phyloP scores from a whole-genome alignment of 2,329 filamentous ascomycete species.

The Botrytis tulipae region DNA sequence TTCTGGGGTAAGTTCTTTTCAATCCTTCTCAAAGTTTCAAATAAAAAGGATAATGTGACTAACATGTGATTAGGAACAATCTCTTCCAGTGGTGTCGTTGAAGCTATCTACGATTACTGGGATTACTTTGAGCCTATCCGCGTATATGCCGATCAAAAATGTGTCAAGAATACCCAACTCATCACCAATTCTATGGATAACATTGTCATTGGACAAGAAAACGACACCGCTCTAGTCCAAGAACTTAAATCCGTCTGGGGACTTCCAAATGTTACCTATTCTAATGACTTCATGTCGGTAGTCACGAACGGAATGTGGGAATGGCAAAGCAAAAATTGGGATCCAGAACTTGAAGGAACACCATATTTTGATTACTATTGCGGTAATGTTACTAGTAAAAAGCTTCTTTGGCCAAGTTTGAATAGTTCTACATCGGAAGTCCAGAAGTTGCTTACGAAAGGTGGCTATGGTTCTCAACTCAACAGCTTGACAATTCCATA shows the following conservation, averaged over 20 bases:
- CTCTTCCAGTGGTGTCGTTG: conserved; percentile 75
- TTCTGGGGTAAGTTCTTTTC: conserved; percentile 58
- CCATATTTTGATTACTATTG: conserved; percentile 54
- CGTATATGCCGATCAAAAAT: conserved; percentile 56
- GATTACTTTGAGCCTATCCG: conserved; percentile 60
- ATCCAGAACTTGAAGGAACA: conserved; percentile 49
- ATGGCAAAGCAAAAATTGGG: conserved; percentile 61
- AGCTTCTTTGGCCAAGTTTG: conserved; percentile 58
- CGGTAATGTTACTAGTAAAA: conserved; percentile 50
- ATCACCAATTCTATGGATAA: conserved; percentile 58
- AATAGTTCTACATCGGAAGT: conserved; percentile 65
- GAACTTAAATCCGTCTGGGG: conserved; percentile 55
- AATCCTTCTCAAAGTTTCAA: not conserved
- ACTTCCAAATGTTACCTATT: conserved; percentile 43
- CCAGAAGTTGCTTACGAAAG: conserved; percentile 46
- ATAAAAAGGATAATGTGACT: not conserved
- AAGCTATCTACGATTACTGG: conserved; percentile 76
- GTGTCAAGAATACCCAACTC: conserved; percentile 63
- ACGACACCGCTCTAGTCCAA: conserved; percentile 39
- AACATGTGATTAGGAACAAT: conserved; percentile 52
- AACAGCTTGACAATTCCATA: conserved; percentile 48
- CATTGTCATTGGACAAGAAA: conserved; percentile 51
- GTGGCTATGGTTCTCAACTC: conserved; percentile 47
- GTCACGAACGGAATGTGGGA: conserved; percentile 45
- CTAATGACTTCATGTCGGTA: conserved; percentile 51